Percentiles rank a stretch among this genome's conserved stretches.
Conservation (phyloP, 2,329 filamentous ascomycete genomes). For the Neonectria neomacrospora region DNA sequence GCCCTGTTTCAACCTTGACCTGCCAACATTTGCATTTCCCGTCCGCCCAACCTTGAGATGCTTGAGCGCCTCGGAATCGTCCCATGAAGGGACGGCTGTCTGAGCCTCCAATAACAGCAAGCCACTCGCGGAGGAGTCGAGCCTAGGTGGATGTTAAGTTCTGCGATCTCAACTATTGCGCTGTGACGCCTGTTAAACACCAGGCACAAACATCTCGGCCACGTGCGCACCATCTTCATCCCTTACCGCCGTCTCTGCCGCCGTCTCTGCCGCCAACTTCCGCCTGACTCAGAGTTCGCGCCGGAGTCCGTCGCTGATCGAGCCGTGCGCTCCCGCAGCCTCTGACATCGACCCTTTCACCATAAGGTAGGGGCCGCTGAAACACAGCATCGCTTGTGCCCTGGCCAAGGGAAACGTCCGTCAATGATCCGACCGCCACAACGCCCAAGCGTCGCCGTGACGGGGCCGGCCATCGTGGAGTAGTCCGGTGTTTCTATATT, state of each 20-base stretch:
- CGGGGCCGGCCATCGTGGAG: constrained; percentile 26
- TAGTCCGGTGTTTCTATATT: constrained; percentile 40
- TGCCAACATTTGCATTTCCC: constrained; percentile 8
- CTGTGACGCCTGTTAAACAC: neutral
- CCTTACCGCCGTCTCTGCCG: constrained; percentile 11
- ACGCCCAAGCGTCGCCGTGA: constrained; percentile 33
- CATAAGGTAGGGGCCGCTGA: constrained; percentile 18
- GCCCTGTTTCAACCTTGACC: neutral
- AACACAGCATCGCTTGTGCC: constrained; percentile 33
- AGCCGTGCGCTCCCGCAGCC: constrained; percentile 10
- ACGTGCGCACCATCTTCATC: constrained; percentile 7
- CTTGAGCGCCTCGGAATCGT: constrained; percentile 2
- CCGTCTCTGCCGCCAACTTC: constrained; percentile 6
- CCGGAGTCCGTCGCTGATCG: neutral
- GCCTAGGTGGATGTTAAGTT: neutral
- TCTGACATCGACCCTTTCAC: constrained; percentile 34
- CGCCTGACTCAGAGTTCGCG: neutral
- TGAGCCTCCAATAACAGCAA: constrained; percentile 3
- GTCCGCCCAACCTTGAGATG: constrained; percentile 26
- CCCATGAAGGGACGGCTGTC: constrained; percentile 1
- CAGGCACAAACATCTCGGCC: neutral
- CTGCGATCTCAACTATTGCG: neutral
- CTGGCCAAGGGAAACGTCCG: constrained; percentile 19
- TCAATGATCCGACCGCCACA: constrained; percentile 27
- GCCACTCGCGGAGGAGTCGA: neutral